Base-by-base conservation (phyloP, 2,329 filamentous ascomycete genomes). In the Leptographium radiaticola region DNA sequence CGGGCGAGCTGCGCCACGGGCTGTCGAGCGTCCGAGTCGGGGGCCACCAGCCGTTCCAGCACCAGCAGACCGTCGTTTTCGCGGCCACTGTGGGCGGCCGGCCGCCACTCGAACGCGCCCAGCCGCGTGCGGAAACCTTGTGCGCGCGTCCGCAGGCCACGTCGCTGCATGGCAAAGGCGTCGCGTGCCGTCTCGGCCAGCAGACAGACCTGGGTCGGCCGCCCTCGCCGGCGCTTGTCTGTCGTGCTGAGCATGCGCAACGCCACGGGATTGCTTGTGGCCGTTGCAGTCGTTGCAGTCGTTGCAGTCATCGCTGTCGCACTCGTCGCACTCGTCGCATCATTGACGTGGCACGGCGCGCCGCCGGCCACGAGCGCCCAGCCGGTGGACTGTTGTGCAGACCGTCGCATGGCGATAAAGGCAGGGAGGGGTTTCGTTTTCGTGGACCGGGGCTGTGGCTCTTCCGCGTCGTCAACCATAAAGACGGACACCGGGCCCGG, bases 61-160 rank as follows among this genome's bases (percentile, higher is more conserved):
- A 83, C 62, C 33, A 84, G 63, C 51, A 71, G 69, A 65, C 61
- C 73, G 64, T 67, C 15, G 43, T 10, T 42, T 7, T 2, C 30
- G 25, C 4, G 15, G 44, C 25, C 15, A n/a, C 44, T 9, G 25
- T 15, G 9, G n/a, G 20, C 15, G 25, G 20, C 20, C 12, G 9
- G 82, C 13, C 71, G 70, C 80, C 80, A 83, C 56, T 73, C 69
- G 55, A 80, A 79, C 1, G 65, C 69, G 16, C 76, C 77, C 40
- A 73, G 66, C 11, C 70, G 71, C 11, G 74, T 73, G 43, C 66
- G 64, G 58, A 83, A 75, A 9, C 58, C 61, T 36, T 71, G 68
- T 2, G 71, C 66, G 36, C 77, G 73, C 15, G 75, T 76, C 4
- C 71, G 66, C 60, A 74, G 66, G 56, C 70, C 71, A 20, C 69